These are phyloP conservation scores for Neonectria coccinea DNA, from an alignment of 2,329 filamentous ascomycete species.

Conservation along the genomic window DNA sequence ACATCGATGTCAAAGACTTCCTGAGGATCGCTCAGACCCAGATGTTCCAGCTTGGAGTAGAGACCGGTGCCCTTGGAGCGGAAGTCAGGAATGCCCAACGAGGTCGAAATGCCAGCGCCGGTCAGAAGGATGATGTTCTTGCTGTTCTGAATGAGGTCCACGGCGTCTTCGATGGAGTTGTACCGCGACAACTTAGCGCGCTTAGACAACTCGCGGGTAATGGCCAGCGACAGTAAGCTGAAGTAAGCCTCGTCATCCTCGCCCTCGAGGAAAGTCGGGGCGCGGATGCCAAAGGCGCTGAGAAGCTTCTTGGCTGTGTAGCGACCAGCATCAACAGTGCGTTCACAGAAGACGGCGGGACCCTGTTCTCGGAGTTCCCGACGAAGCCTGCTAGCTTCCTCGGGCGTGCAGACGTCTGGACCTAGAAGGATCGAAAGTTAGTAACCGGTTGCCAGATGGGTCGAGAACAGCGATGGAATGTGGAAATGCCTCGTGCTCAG, in stretches of 20 bases:
- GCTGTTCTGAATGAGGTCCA: constrained; percentile 76
- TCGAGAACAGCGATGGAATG: constrained; percentile 3
- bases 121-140: constrained; percentile 94
- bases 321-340: constrained; percentile 74
- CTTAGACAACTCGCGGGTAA: constrained; percentile 84
- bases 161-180: constrained; percentile 91
- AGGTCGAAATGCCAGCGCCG: constrained; percentile 96
- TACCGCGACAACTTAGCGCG: constrained; percentile 82
- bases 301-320: constrained; percentile 86
- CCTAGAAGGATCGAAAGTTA: constrained; percentile 42
- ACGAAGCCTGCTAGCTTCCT: constrained; percentile 76
- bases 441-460: constrained; percentile 17
- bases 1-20: constrained; percentile 93
- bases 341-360: constrained; percentile 79
- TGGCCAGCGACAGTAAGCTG: constrained; percentile 78
- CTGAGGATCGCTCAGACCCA: constrained; percentile 86
- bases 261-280: constrained; percentile 79
- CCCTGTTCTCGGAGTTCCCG: constrained; percentile 80
- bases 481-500: constrained; percentile 26
- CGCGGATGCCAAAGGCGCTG: constrained; percentile 84
- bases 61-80: constrained; percentile 92
- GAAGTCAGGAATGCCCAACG: constrained; percentile 96
- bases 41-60: constrained; percentile 84
- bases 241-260: constrained; percentile 77
- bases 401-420: constrained; percentile 70